These are phyloP conservation scores for Stachybotrys elegans DNA, from an alignment of 2,329 filamentous ascomycete species.

Conservation along the genomic window DNA sequence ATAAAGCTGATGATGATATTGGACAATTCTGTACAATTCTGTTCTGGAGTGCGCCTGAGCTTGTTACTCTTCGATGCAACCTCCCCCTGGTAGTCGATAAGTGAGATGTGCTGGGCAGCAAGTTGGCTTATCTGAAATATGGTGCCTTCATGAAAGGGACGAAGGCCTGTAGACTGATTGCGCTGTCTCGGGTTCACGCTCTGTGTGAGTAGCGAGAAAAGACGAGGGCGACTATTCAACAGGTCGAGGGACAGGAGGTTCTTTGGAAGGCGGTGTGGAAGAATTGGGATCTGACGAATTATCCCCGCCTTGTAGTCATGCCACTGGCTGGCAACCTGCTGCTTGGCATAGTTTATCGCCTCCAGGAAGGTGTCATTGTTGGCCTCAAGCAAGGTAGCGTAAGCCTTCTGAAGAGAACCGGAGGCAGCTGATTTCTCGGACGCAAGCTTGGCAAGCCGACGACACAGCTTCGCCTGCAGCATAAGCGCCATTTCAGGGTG, in stretches of 20 bases:
- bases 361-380: not conserved
- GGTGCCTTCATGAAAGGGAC: slow-evolving; percentile 6
- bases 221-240: slow-evolving; percentile 27
- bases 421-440: slow-evolving; percentile 4
- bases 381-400: slow-evolving; percentile 5
- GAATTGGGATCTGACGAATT: slow-evolving; percentile 31
- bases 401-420: not conserved
- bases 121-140: slow-evolving; percentile 9
- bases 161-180: not conserved
- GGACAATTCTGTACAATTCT: not conserved
- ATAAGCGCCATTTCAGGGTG: slow-evolving; percentile 14
- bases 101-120: slow-evolving; percentile 1
- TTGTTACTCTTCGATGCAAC: too few relatives aligned
- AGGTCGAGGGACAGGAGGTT: slow-evolving; percentile 30
- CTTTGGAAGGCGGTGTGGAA: slow-evolving; percentile 31
- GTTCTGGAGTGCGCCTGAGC: too few relatives aligned
- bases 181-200: slow-evolving; percentile 18
- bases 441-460: slow-evolving; percentile 54
- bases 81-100: slow-evolving; percentile 4
- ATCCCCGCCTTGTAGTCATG: slow-evolving; percentile 29
- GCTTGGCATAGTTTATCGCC: slow-evolving; percentile 10
- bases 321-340: slow-evolving; percentile 31
- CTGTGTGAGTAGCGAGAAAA: not conserved
- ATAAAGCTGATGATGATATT: not conserved
- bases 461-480: slow-evolving; percentile 44